Percentiles rank a stretch among this genome's conserved stretches.
Conservation (phyloP, 2,329 filamentous ascomycete genomes). For the Plenodomus lindquistii region DNA sequence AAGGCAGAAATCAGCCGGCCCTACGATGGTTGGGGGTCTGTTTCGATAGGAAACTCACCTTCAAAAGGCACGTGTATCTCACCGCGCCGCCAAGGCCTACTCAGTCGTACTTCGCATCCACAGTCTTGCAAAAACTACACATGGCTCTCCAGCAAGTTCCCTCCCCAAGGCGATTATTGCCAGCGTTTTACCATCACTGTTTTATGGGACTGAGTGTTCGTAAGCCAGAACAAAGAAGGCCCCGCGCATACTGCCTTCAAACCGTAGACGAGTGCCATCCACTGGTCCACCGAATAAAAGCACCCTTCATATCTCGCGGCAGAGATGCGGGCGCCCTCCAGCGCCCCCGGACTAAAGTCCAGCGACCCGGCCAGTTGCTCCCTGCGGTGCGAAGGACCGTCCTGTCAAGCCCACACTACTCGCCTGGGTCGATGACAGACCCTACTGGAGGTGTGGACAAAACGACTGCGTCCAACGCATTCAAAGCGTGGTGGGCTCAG, state of each 20-base stretch:
- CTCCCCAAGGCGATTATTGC: conserved; percentile 8
- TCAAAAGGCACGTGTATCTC: conserved; percentile 2
- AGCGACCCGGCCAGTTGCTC: too few relatives aligned
- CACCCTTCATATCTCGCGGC: neutral
- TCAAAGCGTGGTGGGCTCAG: neutral
- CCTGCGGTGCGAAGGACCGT: too few relatives aligned
- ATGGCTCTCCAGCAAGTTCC: conserved; percentile 1
- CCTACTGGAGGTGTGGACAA: neutral
- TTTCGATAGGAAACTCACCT: conserved; percentile 9
- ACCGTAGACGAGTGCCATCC: conserved; percentile 1
- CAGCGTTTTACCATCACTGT: conserved; percentile 3
- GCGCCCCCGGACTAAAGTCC: conserved; percentile 2
- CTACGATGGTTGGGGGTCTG: conserved; percentile 8
- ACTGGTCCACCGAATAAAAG: neutral
- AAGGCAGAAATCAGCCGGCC: conserved; percentile 1
- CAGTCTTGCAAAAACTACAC: conserved; percentile 3
- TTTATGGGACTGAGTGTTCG: conserved; percentile 7
- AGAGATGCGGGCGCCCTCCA: neutral
- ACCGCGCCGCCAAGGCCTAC: neutral
- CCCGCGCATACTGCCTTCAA: neutral
- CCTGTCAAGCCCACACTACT: conserved; percentile 1
- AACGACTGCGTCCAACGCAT: conserved; percentile 2
- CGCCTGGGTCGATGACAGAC: neutral
- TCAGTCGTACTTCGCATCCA: neutral
- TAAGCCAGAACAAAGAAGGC: conserved; percentile 2